Evolutionary conservation across 179 eudicot species (phyloP), one percentile per base, ranked within the genome.

Genomic region (Gypsophila paniculata): DNA sequence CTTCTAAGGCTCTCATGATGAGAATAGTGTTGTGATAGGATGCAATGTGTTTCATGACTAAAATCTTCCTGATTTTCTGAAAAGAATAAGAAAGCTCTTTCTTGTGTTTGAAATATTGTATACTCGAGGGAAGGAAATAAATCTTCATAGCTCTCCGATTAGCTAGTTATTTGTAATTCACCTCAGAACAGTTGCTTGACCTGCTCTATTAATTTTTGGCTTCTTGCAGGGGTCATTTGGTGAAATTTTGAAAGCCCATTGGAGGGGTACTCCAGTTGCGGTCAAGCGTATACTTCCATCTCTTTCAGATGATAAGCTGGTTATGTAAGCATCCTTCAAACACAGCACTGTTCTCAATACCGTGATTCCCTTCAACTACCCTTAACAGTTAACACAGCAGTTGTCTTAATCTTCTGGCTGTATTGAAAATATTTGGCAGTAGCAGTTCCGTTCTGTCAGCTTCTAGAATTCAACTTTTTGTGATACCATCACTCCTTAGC

Each of bases 201-300:
- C 42, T 63, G 10, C 15, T 34, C 11, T 22, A 18, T 6, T n/a
- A 15, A 46, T 9, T 26, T 8, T 6, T 59, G 18, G 64, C 2
- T 61, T 74, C 60, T 51, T 44, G 49, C 80, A 94, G 99, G 99
- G 99, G 14, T 94, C 99, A 68, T 94, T 94, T 79, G 99, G 99
- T 72, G 99, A 94, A 85, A 94, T 94, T 70, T 52, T 94, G 81
- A 94, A 88, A 88, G 97, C 96, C 68, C 44, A 81, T 72, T 94
- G 99, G 99, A 92, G 99, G 65, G 97, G 97, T 82, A 94, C 99
- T 81, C 97, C 99, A 49, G 99, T 94, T 67, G 99, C 99, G 71
- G 89, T 94, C 75, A 94, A 94, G 77, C 97, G 99, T 69, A 94
- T 92, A 76, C 97, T 94, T 79, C 99, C 99, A 81, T 91, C 85